Conservation (phyloP, 2,329 filamentous ascomycete species). For the Teratosphaeria destructans region DNA sequence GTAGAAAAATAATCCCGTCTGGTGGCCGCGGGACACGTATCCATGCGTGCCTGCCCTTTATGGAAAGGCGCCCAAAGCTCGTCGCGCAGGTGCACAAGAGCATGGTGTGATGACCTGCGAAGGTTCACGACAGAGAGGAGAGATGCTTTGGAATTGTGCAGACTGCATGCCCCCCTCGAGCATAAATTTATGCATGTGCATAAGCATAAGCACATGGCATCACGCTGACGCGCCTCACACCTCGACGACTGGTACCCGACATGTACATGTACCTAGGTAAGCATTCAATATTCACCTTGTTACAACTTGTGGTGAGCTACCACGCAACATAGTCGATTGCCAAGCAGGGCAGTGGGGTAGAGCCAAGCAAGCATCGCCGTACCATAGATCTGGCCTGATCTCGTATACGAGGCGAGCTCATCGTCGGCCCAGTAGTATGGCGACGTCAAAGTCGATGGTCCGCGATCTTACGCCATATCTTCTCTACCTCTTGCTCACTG, state of each 20-base stretch:
- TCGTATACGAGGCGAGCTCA: background rate
- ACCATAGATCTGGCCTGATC: background rate
- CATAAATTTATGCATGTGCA: background rate
- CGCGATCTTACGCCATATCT: slow-evolving; percentile 61
- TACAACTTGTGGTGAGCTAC: background rate
- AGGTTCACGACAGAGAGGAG: background rate
- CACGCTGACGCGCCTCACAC: background rate
- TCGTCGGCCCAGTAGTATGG: background rate
- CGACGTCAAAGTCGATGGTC: slow-evolving; percentile 11
- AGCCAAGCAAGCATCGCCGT: background rate
- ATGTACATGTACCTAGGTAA: too few species aligned
- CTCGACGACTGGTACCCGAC: too few species aligned
- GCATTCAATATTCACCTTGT: background rate
- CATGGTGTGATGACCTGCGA: too few species aligned
- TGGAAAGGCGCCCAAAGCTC: background rate
- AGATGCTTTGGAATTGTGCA: background rate
- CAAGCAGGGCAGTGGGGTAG: background rate
- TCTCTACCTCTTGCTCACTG: slow-evolving; percentile 61
- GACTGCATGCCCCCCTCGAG: background rate
- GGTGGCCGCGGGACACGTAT: background rate
- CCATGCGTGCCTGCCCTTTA: background rate
- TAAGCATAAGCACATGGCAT: background rate
- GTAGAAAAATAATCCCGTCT: background rate
- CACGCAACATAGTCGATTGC: background rate
- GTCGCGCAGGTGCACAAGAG: too few species aligned